Percentiles rank a stretch among this genome's conserved stretches.
Conservation (phyloP, 768 basidiomycete genomes). For the Calocybe cyanea region DNA sequence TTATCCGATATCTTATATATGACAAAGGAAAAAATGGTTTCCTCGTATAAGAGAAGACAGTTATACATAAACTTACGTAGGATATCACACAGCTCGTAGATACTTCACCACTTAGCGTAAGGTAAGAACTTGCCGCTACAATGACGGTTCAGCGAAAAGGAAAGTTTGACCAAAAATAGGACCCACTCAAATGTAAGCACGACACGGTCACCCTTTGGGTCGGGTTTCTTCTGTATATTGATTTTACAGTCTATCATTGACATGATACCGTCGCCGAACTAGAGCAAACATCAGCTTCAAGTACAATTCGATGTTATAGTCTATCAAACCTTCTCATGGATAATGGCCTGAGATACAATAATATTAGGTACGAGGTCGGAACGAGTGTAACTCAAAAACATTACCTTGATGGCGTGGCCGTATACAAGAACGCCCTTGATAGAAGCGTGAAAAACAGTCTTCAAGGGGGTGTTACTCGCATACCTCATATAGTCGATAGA, state of each 20-base stretch:
- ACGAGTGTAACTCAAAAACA: too few species aligned
- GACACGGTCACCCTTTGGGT: conserved; percentile 79
- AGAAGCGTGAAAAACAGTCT: background rate
- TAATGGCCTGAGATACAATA: conserved; percentile 46
- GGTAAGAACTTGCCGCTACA: conserved; percentile 74
- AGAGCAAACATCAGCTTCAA: conserved; percentile 3
- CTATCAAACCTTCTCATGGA: conserved; percentile 80
- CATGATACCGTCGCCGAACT: conserved; percentile 90
- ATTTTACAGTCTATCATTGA: conserved; percentile 85
- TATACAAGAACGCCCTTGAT: conserved; percentile 68
- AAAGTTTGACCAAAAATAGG: background rate
- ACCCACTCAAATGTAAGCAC: conserved; percentile 77
- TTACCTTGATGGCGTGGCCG: conserved; percentile 74
- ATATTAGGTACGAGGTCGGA: too few species aligned
- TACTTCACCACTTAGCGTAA: conserved; percentile 60
- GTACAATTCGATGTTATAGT: background rate
- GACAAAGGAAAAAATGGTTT: too few species aligned
- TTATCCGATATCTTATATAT: too few species aligned
- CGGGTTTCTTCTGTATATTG: conserved; percentile 59
- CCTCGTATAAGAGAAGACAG: too few species aligned
- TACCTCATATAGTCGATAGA: conserved; percentile 82
- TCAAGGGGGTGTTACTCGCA: conserved; percentile 6
- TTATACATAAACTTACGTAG: background rate
- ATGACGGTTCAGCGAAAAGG: conserved; percentile 5
- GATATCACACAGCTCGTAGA: background rate